These are phyloP conservation scores for Gautieria morchelliformis DNA, from an alignment of 768 basidiomycete species.

Conservation along the genomic window DNA sequence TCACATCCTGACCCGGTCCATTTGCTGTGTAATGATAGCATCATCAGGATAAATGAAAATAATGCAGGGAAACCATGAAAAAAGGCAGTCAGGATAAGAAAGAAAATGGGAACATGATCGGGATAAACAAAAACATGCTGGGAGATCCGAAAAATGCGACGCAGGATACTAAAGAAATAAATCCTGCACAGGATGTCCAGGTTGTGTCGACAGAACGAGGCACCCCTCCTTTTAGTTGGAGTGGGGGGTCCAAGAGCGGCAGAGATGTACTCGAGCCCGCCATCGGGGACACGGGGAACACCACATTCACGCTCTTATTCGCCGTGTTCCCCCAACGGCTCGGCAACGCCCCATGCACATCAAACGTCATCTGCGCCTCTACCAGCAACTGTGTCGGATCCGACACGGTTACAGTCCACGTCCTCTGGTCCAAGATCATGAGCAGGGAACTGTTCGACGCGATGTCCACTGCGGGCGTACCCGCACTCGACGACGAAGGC, in stretches of 20 bases:
- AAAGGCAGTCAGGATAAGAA: too few relatives aligned
- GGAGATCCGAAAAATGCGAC: too few relatives aligned
- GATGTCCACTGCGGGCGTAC: neutral
- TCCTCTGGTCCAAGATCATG: conserved; percentile 32
- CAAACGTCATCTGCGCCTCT: conserved; percentile 29
- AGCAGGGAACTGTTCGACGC: conserved; percentile 14
- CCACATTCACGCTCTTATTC: conserved; percentile 25
- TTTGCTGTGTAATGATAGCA: too few relatives aligned
- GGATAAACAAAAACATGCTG: too few relatives aligned
- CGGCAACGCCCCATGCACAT: conserved; percentile 10
- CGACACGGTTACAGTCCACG: conserved; percentile 42
- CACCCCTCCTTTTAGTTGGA: too few relatives aligned
- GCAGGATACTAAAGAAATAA: too few relatives aligned
- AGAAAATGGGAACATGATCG: too few relatives aligned
- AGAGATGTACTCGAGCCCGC: conserved; percentile 2
- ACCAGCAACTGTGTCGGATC: conserved; percentile 53
- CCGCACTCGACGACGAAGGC: conserved; percentile 3
- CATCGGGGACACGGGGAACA: conserved; percentile 26
- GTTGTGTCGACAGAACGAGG: too few relatives aligned
- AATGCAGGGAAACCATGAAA: too few relatives aligned
- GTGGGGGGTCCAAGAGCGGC: neutral
- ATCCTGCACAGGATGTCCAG: too few relatives aligned
- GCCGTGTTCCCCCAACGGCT: conserved; percentile 12
- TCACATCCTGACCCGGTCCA: too few relatives aligned
- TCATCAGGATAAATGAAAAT: too few relatives aligned